Base-by-base conservation (phyloP, 208 protist species). In the Balamuthia mandrillaris region DNA sequence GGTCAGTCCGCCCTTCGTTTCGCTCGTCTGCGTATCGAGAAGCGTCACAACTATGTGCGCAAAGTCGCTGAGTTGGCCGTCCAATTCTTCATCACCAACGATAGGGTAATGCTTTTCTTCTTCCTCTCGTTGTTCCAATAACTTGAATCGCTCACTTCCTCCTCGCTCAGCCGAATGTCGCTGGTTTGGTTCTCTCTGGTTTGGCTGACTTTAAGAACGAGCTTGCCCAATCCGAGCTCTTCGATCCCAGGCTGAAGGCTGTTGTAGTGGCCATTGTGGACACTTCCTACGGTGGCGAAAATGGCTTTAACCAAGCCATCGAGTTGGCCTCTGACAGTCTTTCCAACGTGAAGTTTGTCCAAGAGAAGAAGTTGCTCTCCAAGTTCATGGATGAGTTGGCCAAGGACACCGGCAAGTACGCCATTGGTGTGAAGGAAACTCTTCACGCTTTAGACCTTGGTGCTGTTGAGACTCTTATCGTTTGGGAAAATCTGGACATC, bases 1-100 rank as follows among this genome's bases (percentile, higher is more conserved):
- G 98, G 98, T 91, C 98, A 99, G 94, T 99, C 98, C 88, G 97
- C 99, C 79, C 95, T 99, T 56, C 98, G 99, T 96, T 99, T 99
- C 77, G 98, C 96, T 49, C 97, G 99, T 95, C 95, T 99, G 44
- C 98, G 98, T 92, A 90, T 98, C 85, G 99, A 99, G 93, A 97
- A 98, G 51, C 96, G 99, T 37, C 98, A 99, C 92, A 99, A 99
- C 93, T 99, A 99, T 90, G 94, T 99, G 1, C 95, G 97, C 85
- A 99, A 99, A 91, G 97, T 99, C 12, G 97, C 98, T 2, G 99
- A 99, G 90, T 89, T 94, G 9, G 96, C 98, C 2, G 95, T 94
- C 3, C 92, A 96, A 85, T 93, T 97, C 89, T 99, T 99, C 91
- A 99, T 99, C 84, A 98, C 95, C 54, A 98, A 98, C 86, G 98